Evolutionary conservation across 768 basidiomycete species (phyloP).

Genomic region (Baorangia bicolor): DNA sequence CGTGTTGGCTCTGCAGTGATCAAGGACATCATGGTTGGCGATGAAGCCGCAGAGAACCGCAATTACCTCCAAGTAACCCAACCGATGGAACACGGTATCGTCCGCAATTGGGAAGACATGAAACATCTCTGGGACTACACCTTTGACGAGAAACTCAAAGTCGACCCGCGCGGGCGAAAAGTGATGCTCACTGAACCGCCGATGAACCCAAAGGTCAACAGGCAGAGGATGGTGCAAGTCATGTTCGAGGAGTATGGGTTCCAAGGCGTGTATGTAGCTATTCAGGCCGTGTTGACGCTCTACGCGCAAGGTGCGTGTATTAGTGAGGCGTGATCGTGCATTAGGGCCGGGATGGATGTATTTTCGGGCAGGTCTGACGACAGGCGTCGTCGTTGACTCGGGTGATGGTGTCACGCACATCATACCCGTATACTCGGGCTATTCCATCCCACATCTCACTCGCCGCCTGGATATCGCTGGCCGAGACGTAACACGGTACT

Average conservation of each 20-base stretch:
- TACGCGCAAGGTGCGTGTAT: slow-evolving; percentile 89
- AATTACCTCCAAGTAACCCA: slow-evolving; percentile 96
- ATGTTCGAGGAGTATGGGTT: slow-evolving; percentile 99
- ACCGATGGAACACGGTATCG: slow-evolving; percentile 99
- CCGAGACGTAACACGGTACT: slow-evolving; percentile 95
- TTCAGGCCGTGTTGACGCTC: slow-evolving; percentile 96
- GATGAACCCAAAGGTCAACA: slow-evolving; percentile 95
- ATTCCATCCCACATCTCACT: slow-evolving; percentile 91
- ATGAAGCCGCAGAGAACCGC: slow-evolving; percentile 91
- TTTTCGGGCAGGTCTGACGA: slow-evolving; percentile 77
- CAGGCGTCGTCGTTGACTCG: slow-evolving; percentile 98
- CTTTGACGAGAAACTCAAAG: slow-evolving; percentile 90
- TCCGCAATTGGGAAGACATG: slow-evolving; percentile 99
- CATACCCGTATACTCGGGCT: slow-evolving; percentile 98
- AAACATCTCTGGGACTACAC: slow-evolving; percentile 98
- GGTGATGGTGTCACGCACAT: slow-evolving; percentile 99
- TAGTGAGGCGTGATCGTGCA: background rate
- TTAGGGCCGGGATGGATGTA: background rate
- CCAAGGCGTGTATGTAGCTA: slow-evolving; percentile 93
- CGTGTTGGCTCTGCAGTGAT: slow-evolving; percentile 83
- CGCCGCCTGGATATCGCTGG: slow-evolving; percentile 96
- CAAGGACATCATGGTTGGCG: slow-evolving; percentile 98
- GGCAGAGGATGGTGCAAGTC: slow-evolving; percentile 93
- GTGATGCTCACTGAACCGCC: slow-evolving; percentile 96
- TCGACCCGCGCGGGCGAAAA: slow-evolving; percentile 85